Evolutionary conservation across 345 rosid species (phyloP), one percentile per base, ranked within the genome.

Genomic region (Diplotaxis tenuifolia): DNA sequence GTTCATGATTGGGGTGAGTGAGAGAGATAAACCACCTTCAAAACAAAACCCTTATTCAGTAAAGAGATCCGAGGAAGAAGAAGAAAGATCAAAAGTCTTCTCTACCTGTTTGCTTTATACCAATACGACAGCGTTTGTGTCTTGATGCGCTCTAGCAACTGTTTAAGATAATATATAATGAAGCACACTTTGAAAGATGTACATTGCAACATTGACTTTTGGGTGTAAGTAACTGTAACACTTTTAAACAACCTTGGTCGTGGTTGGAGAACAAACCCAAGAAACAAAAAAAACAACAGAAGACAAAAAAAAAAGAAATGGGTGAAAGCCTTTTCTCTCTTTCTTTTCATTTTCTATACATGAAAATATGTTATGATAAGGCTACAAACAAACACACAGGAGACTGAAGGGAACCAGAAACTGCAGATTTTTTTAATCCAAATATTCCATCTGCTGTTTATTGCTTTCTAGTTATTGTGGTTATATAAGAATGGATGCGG

Each of bases 1-100:
- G 66, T 69, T 92, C 98, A 93, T 90, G 27, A 36, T 50, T 71
- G 72, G 7, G 21, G 45, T 18, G 4, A 3, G 47, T 4, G 29
- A 34, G 21, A 34, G 21, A 14, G 68, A 49, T 69, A 69, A 75
- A 23, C 25, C 25, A 77, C 71, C 71, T 68, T 56, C 3, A 62
- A 70, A n/a, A n/a, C n/a, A n/a, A 70, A n/a, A 3, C 67, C 76
- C 56, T 54, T 45, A 18, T 36, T 57, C 71, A 12, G 68, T 19
- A n/a, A 62, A 52, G 19, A 50, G 67, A 28, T 50, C 27, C 15
- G 75, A 38, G 4, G 15, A 12, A 4, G 47, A 38, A 38, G n/a
- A 12, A 22, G 29, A 19, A 11, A 31, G 74, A 62, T n/a, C 16
- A 62, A 42, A n/a, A 25, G 28, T 25, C 28, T 25, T 25, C 28